Base-by-base conservation (phyloP, 352 stramenopile species). In the Globisporangium emineosum region DNA sequence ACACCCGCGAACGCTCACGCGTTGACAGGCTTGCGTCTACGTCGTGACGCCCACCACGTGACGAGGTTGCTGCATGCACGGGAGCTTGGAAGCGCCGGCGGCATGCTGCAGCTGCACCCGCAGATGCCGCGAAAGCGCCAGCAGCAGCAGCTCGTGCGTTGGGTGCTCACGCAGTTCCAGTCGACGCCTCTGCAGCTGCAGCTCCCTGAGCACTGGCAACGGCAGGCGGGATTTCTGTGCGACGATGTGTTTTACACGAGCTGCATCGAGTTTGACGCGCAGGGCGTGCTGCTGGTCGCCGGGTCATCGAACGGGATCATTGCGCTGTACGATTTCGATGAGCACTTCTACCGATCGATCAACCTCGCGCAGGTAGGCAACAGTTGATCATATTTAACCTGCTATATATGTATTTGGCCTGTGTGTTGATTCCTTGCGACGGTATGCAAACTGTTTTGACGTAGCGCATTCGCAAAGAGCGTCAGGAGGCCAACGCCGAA, bases 301-400 rank as follows among this genome's bases (percentile, higher is more conserved):
- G 85, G 85, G 0, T 75, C 81, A 19, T 91, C 79, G 19, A 88
- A 88, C 52, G 85, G 85, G 27, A 74, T 87, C 43, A 69, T 94
- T 17, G 80, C 83, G 5, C 67, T 94, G 29, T 94, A 83, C 65
- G 85, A 94, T 67, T 94, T 90, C 62, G 85, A 94, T 66, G 83
- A 90, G 52, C 70, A 89, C 33, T 90, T 86, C 30, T 71, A 89
- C 56, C 77, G 69, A 42, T 84, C 65, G 50, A 69, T 91, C 23
- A 90, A 89, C 42, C 47, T 85, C 6, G 70, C 66, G 40, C 78
- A 88, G 55, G 65, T 85, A 58, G 13, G 13, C 7, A 32, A 49
- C 3, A n/a, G 37, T 12, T 42, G 35, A 19, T 42, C 13, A 12
- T 42, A 17, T 15, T 42, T 12, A 42, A 17, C 33, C 5, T 37